Conservation (phyloP, 2,329 filamentous ascomycete genomes). For the Colletotrichum sp. region DNA sequence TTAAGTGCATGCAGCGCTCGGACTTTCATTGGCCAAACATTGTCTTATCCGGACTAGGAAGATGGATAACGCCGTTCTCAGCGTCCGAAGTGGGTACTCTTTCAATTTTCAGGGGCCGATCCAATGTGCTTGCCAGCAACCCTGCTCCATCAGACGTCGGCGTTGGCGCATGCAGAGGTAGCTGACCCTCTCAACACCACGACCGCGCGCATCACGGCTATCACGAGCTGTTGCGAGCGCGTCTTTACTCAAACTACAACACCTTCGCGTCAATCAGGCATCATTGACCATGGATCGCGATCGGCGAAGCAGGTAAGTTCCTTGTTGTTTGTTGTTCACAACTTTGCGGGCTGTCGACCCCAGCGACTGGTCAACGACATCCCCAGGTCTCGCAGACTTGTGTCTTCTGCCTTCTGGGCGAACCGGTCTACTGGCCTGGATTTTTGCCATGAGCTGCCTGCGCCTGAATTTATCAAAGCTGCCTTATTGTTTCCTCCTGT, state of each 20-base stretch:
- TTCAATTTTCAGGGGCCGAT: not conserved
- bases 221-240: not conserved
- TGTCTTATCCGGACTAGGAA: not conserved
- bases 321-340: not conserved
- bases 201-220: slow-evolving; percentile 1
- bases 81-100: not conserved
- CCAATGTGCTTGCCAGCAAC: slow-evolving; percentile 1
- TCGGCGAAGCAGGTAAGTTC: slow-evolving; percentile 39
- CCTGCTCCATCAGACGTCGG: slow-evolving; percentile 17
- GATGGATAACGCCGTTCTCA: not conserved
- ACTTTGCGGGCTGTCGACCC: not conserved
- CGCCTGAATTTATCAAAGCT: not conserved
- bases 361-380: not conserved
- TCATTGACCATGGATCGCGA: slow-evolving; percentile 39
- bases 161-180: not conserved
- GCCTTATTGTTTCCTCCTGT: not conserved
- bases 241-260: not conserved
- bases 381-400: not conserved
- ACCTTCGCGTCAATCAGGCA: not conserved
- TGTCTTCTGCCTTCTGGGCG: not conserved
- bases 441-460: not conserved
- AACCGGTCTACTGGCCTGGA: not conserved
- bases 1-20: not conserved
- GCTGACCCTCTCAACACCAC: slow-evolving; percentile 1
- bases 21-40: not conserved